Evolutionary conservation across 1,284 basidiomycete genomes (phyloP), one percentile per base, ranked within the genome.

Genomic region (Trichosporon sp.): DNA sequence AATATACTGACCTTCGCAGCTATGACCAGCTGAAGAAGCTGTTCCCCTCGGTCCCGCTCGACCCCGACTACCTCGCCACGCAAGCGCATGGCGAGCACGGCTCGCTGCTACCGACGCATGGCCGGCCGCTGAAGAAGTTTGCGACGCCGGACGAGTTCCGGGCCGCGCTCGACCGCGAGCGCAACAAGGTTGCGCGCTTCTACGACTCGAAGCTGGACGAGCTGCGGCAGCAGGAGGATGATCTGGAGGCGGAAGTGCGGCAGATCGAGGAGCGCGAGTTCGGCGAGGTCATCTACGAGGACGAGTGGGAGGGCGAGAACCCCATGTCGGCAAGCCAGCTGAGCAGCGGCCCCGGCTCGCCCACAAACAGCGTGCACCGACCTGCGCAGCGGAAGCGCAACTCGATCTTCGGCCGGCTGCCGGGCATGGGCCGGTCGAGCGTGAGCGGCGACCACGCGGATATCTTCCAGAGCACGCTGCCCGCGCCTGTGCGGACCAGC

Each of bases 21-120:
- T 95, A 95, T 74, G 91, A 92, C 73, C 83, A 87, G 0, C 83
- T 96, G 71, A 96, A 95, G 82, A 92, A 92, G 75, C 86, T 78
- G 23, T 81, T 80, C 72, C 80, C 77, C 4, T 76, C 73, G 14
- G 78, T 73, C 7, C 79, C 81, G 16, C 74, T 79, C 64, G 75
- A 79, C 67, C 73, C 74, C 29, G 68, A 74, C 4, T 77, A 79
- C 63, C 72, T 75, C 19, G 68, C 75, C 7, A 74, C 73, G 10
- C 70, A 86, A 70, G 87, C 92, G 81, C 87, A 90, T 70, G 83
- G 92, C 61, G 91, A 94, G 71, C 72, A 74, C 1, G 70, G 74
- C 3, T 76, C 79, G 5, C 74, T 81, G 4, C 74, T 83, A 2
- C 75, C 76, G 9, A 66, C 71, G 0, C 66, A 71, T n/a, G n/a